Evolutionary conservation across 2,329 filamentous ascomycete genomes (phyloP), one percentile per base, ranked within the genome.

Genomic region (Nemania bipapillata): DNA sequence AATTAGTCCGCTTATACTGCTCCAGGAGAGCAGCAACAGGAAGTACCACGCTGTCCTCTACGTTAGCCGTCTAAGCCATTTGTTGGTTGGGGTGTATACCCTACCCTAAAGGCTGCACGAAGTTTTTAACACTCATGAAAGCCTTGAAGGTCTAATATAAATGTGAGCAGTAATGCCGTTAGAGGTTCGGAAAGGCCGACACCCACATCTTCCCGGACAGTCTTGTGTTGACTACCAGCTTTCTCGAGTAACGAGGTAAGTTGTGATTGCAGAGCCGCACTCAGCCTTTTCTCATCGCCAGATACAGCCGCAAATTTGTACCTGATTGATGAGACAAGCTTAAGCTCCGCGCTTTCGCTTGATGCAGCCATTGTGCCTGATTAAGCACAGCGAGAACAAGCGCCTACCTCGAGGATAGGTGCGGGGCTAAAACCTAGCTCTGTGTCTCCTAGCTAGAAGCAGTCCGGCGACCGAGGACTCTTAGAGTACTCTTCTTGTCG

Each of bases 171-270:
- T 35, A 42, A 28, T 37, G 24, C 32, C 20, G 47, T 3, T 26
- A 11, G 54, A 20, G 47, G 12, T 60, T 47, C 15, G 26, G n/a
- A 40, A 11, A 37, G 28, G 28, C 42, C 26, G n/a, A 45, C 22
- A 70, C 75, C 65, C 75, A 76, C 77, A 54, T 77, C 76, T 72
- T 79, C 91, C 74, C 95, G 89, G 30, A 98, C 96, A 52, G 89
- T 86, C 58, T 89, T 86, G 80, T 94, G 89, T 26, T 93, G 91
- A 55, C 94, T 97, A 35, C 87, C 90, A 35, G 96, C 89, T 79
- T 98, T 98, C 66, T 97, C 85, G 2, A 99, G 86, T 11, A 98
- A 82, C 0, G 95, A 91, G 3, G 92, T 84, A 28, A 99, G 85
- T 77, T 95, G 97, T 49, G 87, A 90, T 75, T 91, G 89, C 20